phyloP scores from a whole-genome alignment of 345 rosid species.

The Aquilaria malaccensis region DNA sequence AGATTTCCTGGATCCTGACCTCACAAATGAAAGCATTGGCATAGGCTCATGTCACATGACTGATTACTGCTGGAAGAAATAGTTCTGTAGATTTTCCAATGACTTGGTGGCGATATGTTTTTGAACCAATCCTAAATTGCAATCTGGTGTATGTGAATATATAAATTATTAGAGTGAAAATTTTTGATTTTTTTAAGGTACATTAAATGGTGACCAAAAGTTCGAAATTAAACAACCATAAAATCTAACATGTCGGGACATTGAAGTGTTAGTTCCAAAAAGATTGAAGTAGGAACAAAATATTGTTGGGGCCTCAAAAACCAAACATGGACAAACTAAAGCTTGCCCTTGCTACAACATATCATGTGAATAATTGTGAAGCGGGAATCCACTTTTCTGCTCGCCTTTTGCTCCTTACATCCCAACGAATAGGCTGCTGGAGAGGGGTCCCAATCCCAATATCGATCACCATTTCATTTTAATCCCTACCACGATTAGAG shows the following conservation, averaged over 20 bases:
- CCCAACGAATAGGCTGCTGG: conserved; percentile 27
- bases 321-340: conserved; percentile 20
- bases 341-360: conserved; percentile 18
- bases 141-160: no score
- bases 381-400: conserved; percentile 33
- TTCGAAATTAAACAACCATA: no score
- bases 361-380: conserved; percentile 23
- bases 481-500: no score
- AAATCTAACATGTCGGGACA: no score
- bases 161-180: no score
- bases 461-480: no score
- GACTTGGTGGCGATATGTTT: conserved; percentile 19
- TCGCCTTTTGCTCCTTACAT: conserved; percentile 22
- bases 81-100: conserved; percentile 15
- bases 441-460: conserved; percentile 17
- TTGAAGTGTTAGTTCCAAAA: not conserved
- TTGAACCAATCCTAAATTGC: no score
- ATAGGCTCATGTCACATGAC: conserved; percentile 23
- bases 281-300: not conserved
- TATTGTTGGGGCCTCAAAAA: conserved; percentile 6
- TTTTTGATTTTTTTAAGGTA: no score
- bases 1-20: conserved; percentile 17
- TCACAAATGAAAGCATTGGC: not conserved
- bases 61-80: conserved; percentile 21
- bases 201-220: no score